Evolutionary conservation across 2,329 filamentous ascomycete genomes (phyloP).

Genomic region (Leptographium radiaticola): DNA sequence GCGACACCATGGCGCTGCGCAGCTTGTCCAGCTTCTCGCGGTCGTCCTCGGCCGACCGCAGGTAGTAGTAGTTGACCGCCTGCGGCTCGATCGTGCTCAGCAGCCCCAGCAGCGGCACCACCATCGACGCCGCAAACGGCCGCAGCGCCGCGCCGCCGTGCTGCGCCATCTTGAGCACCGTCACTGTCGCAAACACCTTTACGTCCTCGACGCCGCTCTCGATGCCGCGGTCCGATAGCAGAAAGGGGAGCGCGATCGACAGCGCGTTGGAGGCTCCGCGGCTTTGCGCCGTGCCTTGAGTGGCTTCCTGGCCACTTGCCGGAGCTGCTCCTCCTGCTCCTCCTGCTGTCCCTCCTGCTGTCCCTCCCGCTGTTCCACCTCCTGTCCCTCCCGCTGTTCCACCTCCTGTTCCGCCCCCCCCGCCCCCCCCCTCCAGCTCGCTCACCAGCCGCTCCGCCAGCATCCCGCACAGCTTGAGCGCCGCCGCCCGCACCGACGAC

Average conservation of each 20-base stretch:
- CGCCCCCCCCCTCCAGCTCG: conserved; percentile 61
- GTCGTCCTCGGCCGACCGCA: conserved; percentile 77
- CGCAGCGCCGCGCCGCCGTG: conserved; percentile 68
- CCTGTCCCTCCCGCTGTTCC: not conserved
- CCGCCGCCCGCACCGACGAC: conserved; percentile 69
- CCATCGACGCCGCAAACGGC: conserved; percentile 68
- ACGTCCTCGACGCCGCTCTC: conserved; percentile 85
- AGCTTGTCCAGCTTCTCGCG: conserved; percentile 84
- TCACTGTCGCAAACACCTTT: conserved; percentile 67
- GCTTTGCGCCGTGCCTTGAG: conserved; percentile 24
- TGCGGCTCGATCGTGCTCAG: conserved; percentile 83
- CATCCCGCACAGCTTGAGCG: conserved; percentile 67
- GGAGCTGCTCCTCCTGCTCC: not conserved
- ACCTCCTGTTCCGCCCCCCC: conserved; percentile 25
- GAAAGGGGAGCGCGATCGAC: conserved; percentile 57
- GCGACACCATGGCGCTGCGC: conserved; percentile 66
- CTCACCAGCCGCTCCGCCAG: conserved; percentile 77
- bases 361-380: not conserved
- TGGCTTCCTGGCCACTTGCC: too few species aligned
- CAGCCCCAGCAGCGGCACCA: conserved; percentile 68
- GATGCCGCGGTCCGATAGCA: conserved; percentile 77
- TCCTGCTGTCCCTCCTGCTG: not conserved
- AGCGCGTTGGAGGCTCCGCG: too few species aligned
- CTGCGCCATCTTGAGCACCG: conserved; percentile 80
- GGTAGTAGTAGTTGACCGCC: conserved; percentile 81